Evolutionary conservation across 305 asterid genomes (phyloP).

Genomic region (Fraxinus floribunda): DNA sequence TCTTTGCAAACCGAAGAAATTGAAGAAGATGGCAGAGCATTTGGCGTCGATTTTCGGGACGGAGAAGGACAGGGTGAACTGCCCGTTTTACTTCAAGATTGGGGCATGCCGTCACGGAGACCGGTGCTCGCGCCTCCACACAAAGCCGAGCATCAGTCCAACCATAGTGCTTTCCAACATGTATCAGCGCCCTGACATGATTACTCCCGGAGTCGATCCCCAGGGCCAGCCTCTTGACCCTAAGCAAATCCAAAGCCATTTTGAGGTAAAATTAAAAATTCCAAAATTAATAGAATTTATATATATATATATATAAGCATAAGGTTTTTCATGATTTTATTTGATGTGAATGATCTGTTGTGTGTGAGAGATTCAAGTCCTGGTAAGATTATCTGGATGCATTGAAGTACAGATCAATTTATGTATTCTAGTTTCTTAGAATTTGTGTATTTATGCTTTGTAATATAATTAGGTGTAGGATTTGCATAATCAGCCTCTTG

Average conservation of each 20-base stretch:
- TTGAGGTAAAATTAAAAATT: slow-evolving; percentile 21
- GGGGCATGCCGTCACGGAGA: slow-evolving; percentile 54
- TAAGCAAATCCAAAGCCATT: slow-evolving; percentile 42
- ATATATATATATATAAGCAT: background rate
- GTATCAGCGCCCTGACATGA: slow-evolving; percentile 55
- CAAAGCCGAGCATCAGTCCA: slow-evolving; percentile 50
- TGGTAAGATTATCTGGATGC: background rate
- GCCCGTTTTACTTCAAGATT: slow-evolving; percentile 54
- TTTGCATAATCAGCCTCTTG: background rate
- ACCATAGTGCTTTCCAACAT: slow-evolving; percentile 45
- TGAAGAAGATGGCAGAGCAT: slow-evolving; percentile 46
- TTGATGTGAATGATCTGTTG: background rate
- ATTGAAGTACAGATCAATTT: background rate
- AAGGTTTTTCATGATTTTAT: background rate
- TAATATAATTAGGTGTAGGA: background rate
- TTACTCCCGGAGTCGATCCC: slow-evolving; percentile 54
- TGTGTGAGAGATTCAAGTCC: background rate
- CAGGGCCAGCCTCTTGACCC: slow-evolving; percentile 48
- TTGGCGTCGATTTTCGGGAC: slow-evolving; percentile 50
- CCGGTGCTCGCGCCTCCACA: slow-evolving; percentile 48
- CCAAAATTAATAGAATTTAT: background rate
- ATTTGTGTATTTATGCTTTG: background rate
- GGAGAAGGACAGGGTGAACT: slow-evolving; percentile 53
- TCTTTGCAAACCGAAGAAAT: background rate
- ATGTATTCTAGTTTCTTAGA: background rate